phyloP scores from a whole-genome alignment of 2,329 filamentous ascomycete species.

The Colletotrichum siamense region DNA sequence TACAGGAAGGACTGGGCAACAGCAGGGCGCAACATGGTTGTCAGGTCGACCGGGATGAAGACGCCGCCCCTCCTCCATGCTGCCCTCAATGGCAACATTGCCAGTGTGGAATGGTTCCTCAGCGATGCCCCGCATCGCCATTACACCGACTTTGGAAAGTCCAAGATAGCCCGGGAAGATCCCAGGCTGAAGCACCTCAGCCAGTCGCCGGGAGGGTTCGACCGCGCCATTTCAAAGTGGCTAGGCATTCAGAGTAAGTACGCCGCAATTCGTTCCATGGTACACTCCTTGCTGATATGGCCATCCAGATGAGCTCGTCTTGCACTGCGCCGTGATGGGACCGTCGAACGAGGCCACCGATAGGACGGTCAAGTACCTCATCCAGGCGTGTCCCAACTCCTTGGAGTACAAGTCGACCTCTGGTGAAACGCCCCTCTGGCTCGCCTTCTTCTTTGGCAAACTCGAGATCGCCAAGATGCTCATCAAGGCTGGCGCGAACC shows the following conservation, averaged over 20 bases:
- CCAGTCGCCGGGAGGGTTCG: conserved; percentile 65
- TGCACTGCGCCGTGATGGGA: conserved; percentile 70
- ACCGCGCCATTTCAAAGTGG: conserved; percentile 67
- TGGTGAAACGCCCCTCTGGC: conserved; percentile 70
- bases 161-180: conserved; percentile 65
- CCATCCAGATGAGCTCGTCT: conserved; percentile 60
- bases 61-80: conserved; percentile 67
- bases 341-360: conserved; percentile 44
- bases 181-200: conserved; percentile 66
- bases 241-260: conserved; percentile 63
- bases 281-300: conserved; percentile 25
- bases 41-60: conserved; percentile 43
- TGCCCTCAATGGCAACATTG: conserved; percentile 62
- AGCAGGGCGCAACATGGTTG: conserved; percentile 56
- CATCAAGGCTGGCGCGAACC: conserved; percentile 72
- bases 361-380: conserved; percentile 68
- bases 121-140: conserved; percentile 71
- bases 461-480: conserved; percentile 64
- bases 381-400: conserved; percentile 64
- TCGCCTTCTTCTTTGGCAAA: conserved; percentile 66
- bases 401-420: conserved; percentile 65
- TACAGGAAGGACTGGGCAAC: conserved; percentile 72
- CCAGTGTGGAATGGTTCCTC: conserved; percentile 78
- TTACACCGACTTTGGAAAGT: conserved; percentile 71
- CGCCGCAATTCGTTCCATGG: not conserved